Base-by-base conservation (phyloP, 2,329 filamentous ascomycete genomes). In the Stemphylium vesicarium region DNA sequence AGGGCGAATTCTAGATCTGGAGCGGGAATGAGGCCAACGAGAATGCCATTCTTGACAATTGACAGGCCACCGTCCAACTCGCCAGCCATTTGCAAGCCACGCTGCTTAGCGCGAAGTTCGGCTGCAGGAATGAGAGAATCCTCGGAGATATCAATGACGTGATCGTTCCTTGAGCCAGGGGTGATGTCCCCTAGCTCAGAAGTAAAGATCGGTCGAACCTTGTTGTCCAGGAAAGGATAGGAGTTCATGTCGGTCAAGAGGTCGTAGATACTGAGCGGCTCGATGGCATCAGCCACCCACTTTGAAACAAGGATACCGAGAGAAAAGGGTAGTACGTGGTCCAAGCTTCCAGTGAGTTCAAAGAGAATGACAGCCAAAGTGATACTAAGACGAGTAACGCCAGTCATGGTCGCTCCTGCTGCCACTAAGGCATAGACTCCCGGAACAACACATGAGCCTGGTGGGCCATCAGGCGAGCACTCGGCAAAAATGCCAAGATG, bases 181-280 rank as follows among this genome's bases (percentile, higher is more conserved):
- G 94, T 88, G 51, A 99, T 95, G 59, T 96, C 94, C 12, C 88
- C 90, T 0, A 99, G 83, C 50, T 96, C 90, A 0, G 90, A 88
- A 0, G 93, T 96, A 74, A 97, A 96, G 15, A 96, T 82, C 1
- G 94, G 93, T 64, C 96, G 92, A 58, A 93, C 86, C 75, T 97
- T 98, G 78, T 96, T 96, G 77, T 96, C 92, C n/a, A 99, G 84
- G 79, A 96, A 97, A 0, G 95, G 95, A 63, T 98, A 99, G 2
- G 91, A 90, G 75, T 99, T 98, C 89, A 99, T 94, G 72, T 95
- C 92, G 0, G 93, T 98, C 15, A 98, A 81, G 10, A 98, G 84
- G 71, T 98, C 95, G 73, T 97, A 98, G 59, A 99, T 97, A 74
- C 92, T 96, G 48, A 92, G 83, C 13, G 94, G 95, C 75, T 99